A percentile compares a stretch with the other conserved stretches of the same genome.
These are phyloP conservation scores for Zancudomyces culisetae DNA, from an alignment of 371 early-diverging fungal genomes.

Conservation along the genomic window DNA sequence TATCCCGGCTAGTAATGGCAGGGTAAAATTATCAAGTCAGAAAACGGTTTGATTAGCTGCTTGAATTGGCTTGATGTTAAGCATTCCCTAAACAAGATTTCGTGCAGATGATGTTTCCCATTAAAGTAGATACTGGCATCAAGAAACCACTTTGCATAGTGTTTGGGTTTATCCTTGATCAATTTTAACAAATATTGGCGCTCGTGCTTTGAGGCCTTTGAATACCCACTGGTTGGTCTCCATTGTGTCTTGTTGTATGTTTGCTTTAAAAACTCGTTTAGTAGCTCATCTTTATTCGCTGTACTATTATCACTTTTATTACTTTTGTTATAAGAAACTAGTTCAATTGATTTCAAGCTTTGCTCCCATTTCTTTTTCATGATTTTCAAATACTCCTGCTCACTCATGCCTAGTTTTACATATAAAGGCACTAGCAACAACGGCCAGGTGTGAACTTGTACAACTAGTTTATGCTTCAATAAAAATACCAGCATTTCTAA, in stretches of 20 bases:
- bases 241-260: slow-evolving; percentile 7
- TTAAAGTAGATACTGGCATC: slow-evolving; percentile 17
- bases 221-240: slow-evolving; percentile 13
- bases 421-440: slow-evolving; percentile 38
- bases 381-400: slow-evolving; percentile 23
- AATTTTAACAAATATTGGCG: slow-evolving; percentile 8
- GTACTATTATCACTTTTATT: background rate
- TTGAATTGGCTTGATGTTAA: background rate
- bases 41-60: background rate
- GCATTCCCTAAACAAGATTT: background rate
- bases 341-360: slow-evolving; percentile 1
- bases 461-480: slow-evolving; percentile 51
- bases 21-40: background rate
- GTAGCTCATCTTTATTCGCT: background rate
- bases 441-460: slow-evolving; percentile 70
- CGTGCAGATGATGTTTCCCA: slow-evolving; percentile 15
- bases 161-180: slow-evolving; percentile 6
- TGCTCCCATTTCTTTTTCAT: slow-evolving; percentile 14
- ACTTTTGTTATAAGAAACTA: background rate
- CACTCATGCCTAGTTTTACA: slow-evolving; percentile 25
- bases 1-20: background rate
- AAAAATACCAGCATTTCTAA: slow-evolving; percentile 63
- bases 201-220: slow-evolving; percentile 14
- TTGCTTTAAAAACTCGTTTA: slow-evolving; percentile 9
- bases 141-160: slow-evolving; percentile 16